A percentile compares a stretch with the other conserved stretches of the same genome.
Conservation (phyloP, 306 rosid species). For the Trifolium subterraneum region DNA sequence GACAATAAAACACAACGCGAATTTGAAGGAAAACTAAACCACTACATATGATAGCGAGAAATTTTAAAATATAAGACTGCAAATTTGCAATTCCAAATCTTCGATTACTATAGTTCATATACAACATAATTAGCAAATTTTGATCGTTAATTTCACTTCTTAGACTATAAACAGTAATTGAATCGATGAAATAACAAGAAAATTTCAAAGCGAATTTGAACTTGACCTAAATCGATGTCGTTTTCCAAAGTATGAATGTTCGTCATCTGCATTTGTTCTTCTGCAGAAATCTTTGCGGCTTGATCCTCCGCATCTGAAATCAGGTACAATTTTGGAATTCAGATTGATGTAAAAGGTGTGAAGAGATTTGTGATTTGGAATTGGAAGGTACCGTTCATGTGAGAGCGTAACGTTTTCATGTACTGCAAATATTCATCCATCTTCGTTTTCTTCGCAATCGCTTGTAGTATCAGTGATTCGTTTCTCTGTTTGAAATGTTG, state of each 20-base stretch:
- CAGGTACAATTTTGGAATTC: slow-evolving; percentile 17
- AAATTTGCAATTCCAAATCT: not conserved
- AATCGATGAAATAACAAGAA: not conserved
- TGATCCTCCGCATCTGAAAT: slow-evolving; percentile 80
- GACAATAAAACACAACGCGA: not conserved
- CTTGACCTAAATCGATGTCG: slow-evolving; percentile 63
- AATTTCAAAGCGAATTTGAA: not conserved
- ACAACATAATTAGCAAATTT: not conserved
- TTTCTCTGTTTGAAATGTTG: not conserved
- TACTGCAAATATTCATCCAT: slow-evolving; percentile 89
- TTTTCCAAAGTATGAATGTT: slow-evolving; percentile 64
- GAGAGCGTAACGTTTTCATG: slow-evolving; percentile 85
- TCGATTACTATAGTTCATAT: not conserved
- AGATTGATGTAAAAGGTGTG: not conserved
- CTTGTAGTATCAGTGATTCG: slow-evolving; percentile 19
- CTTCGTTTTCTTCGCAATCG: slow-evolving; percentile 36
- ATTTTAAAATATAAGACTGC: not conserved
- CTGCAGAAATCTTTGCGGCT: slow-evolving; percentile 77
- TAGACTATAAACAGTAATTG: not conserved
- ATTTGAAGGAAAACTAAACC: slow-evolving; percentile 22
- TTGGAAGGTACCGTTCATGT: slow-evolving; percentile 72
- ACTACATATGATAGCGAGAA: not conserved
- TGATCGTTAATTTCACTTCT: not conserved
- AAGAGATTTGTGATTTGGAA: slow-evolving; percentile 31
- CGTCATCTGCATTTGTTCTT: slow-evolving; percentile 74